Conservation (phyloP, 176 grass and related monocot genomes). For the Carex kokanica region DNA sequence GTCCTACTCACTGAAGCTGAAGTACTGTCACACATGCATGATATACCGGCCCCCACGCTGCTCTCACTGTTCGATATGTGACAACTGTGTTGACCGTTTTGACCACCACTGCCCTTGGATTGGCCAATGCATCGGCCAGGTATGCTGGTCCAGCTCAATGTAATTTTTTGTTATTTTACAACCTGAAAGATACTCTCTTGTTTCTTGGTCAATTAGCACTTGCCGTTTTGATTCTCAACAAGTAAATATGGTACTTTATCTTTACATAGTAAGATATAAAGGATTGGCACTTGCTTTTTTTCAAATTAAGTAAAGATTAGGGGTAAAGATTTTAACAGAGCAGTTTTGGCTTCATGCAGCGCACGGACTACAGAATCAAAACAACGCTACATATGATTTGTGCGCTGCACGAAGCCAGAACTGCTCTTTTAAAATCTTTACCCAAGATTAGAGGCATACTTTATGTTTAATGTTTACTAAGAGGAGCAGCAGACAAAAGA, state of each 20-base stretch:
- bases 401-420: too few relatives aligned
- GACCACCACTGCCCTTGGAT: constrained; percentile 98
- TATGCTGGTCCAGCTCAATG: not conserved
- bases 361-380: too few relatives aligned
- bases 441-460: not conserved
- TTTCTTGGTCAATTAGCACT: not conserved
- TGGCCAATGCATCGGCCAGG: constrained; percentile 94
- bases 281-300: not conserved
- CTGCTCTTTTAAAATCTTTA: too few relatives aligned
- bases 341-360: too few relatives aligned
- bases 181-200: not conserved
- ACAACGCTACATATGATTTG: too few relatives aligned
- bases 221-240: not conserved
- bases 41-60: constrained; percentile 77
- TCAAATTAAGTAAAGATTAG: not conserved
- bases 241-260: not conserved
- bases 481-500: not conserved
- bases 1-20: constrained; percentile 48
- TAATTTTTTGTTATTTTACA: not conserved
- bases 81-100: constrained; percentile 93
- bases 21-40: constrained; percentile 95
- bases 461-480: not conserved
- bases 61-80: constrained; percentile 82
- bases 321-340: too few relatives aligned
- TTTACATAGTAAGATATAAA: not conserved